These are phyloP conservation scores for Haberlea rhodopensis DNA, from an alignment of 257 asterid species.

Conservation along the genomic window DNA sequence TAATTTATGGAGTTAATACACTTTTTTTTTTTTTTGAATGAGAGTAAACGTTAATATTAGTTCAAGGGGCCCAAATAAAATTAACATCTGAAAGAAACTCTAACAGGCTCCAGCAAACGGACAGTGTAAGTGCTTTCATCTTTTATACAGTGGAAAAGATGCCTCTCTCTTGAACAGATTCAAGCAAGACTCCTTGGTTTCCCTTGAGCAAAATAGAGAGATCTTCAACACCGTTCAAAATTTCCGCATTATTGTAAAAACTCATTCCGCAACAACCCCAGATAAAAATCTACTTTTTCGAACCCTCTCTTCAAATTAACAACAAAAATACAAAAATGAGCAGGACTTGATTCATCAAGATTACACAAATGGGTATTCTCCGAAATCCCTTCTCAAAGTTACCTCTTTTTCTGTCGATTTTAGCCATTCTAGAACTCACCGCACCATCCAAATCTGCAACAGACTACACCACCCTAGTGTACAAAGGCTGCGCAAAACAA, in stretches of 20 bases:
- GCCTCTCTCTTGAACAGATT: conserved; percentile 23
- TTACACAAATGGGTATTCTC: conserved; percentile 50
- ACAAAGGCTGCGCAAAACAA: conserved; percentile 92
- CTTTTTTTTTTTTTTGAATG: too few relatives aligned
- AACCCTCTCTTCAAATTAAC: not conserved
- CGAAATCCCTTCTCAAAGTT: conserved; percentile 39
- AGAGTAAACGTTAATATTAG: too few relatives aligned
- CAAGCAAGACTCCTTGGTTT: conserved; percentile 21
- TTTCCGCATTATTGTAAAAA: conserved; percentile 31
- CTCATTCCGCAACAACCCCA: conserved; percentile 27
- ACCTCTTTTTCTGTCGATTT: conserved; percentile 33
- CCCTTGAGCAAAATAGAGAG: conserved; percentile 28
- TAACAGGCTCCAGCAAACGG: conserved; percentile 28
- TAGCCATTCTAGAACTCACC: conserved; percentile 37
- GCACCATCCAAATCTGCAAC: conserved; percentile 55
- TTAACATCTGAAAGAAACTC: not conserved
- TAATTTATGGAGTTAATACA: too few relatives aligned
- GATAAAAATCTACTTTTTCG: conserved; percentile 31
- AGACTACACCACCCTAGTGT: conserved; percentile 64
- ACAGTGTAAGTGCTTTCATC: conserved; percentile 21
- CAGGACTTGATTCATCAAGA: conserved; percentile 55
- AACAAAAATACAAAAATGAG: not conserved
- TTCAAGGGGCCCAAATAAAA: not conserved
- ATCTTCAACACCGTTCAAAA: conserved; percentile 9
- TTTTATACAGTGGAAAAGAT: conserved; percentile 32